phyloP scores from a whole-genome alignment of 2,329 filamentous ascomycete species.

The Cladobotryum protrusum region DNA sequence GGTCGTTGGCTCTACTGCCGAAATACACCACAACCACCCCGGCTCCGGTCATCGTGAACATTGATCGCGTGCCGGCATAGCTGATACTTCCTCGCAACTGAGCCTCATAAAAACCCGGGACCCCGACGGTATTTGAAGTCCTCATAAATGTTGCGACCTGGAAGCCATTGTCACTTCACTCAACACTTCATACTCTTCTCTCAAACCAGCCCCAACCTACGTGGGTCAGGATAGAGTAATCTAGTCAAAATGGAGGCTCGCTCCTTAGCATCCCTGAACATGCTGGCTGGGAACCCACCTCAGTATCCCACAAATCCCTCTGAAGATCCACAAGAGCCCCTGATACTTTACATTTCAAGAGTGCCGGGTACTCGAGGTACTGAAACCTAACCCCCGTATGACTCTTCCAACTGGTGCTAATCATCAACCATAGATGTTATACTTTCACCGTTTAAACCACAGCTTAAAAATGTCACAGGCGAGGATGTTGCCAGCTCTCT shows the following conservation, averaged over 20 bases:
- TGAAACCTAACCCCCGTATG: slow-evolving; percentile 14
- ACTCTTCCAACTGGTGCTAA: slow-evolving; percentile 11
- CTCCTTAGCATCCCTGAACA: slow-evolving; percentile 73
- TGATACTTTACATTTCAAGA: slow-evolving; percentile 85
- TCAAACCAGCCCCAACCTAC: neutral
- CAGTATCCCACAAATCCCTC: slow-evolving; percentile 74
- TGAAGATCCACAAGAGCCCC: slow-evolving; percentile 59
- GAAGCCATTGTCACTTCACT: neutral
- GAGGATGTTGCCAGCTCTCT: slow-evolving; percentile 82
- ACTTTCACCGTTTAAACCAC: slow-evolving; percentile 83
- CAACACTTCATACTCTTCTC: neutral
- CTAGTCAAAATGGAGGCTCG: slow-evolving; percentile 60
- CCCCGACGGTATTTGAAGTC: neutral
- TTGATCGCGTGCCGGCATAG: too few relatives aligned
- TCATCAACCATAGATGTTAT: slow-evolving; percentile 65
- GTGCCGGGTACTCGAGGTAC: slow-evolving; percentile 86
- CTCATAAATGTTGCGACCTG: neutral
- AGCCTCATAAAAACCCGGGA: too few relatives aligned
- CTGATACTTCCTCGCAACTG: too few relatives aligned
- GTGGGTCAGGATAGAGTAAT: neutral
- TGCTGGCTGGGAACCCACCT: slow-evolving; percentile 79
- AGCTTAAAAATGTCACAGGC: slow-evolving; percentile 78
- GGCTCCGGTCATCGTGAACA: too few relatives aligned
- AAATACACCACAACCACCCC: too few relatives aligned
- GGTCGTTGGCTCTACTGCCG: too few relatives aligned